A percentile compares a stretch with the other conserved stretches of the same genome.
phyloP scores from a whole-genome alignment of 208 protist genomes.

The Trypanosoma mega region DNA sequence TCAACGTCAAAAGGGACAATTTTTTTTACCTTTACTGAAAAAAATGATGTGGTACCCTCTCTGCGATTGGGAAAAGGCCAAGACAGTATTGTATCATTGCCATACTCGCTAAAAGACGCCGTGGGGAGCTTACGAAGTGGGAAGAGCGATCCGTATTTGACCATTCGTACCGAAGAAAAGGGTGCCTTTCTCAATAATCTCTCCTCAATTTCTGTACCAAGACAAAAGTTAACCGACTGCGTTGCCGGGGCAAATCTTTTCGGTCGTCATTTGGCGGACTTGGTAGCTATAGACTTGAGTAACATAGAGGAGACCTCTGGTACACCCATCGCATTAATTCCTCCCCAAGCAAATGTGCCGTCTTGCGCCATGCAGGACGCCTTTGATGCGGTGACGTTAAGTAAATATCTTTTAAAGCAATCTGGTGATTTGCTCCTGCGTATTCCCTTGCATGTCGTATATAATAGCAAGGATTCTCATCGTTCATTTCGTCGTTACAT shows the following conservation, averaged over 20 bases:
- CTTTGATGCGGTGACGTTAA: conserved; percentile 12
- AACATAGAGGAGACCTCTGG: not conserved
- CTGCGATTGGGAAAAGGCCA: too few relatives aligned
- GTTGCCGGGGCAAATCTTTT: conserved; percentile 3
- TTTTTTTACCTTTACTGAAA: too few relatives aligned
- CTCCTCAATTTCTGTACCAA: not conserved
- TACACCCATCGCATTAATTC: not conserved
- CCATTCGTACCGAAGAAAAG: too few relatives aligned
- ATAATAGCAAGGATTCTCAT: not conserved
- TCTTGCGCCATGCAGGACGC: too few relatives aligned
- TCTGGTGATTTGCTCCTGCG: conserved; percentile 19
- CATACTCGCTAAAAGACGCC: too few relatives aligned
- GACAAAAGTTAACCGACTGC: not conserved
- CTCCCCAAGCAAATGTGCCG: not conserved
- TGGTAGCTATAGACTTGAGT: conserved; percentile 23
- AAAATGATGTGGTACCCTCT: too few relatives aligned
- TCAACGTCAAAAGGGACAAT: too few relatives aligned
- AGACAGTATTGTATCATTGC: too few relatives aligned
- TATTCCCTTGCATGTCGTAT: conserved; percentile 3
- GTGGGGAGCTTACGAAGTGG: too few relatives aligned
- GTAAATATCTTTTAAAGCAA: conserved; percentile 20
- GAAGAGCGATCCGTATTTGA: too few relatives aligned
- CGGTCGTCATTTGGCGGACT: conserved; percentile 8
- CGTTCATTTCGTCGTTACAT: conserved; percentile 11
- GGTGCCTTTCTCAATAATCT: not conserved